Conservation (phyloP, 352 stramenopile genomes). For the Globisporangium orthogonon region DNA sequence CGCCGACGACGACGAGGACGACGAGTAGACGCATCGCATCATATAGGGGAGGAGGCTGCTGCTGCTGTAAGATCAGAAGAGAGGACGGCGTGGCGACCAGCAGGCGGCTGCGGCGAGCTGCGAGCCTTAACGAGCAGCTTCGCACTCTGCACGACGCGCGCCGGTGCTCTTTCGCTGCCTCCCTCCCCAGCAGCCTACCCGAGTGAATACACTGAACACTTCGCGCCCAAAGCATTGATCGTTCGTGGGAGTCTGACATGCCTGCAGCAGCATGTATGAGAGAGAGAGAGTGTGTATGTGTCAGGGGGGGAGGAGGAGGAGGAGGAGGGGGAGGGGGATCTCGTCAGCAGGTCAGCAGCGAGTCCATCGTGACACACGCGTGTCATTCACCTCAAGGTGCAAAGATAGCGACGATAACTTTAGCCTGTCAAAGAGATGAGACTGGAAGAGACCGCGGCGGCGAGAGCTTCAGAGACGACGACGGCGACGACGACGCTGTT, state of each 20-base stretch:
- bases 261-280: too few relatives aligned
- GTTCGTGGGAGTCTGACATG: too few relatives aligned
- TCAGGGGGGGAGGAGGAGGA: too few relatives aligned
- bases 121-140: constrained; percentile 1
- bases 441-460: too few relatives aligned
- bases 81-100: neutral
- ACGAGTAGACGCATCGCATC: constrained; percentile 21
- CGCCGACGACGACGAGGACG: constrained; percentile 24
- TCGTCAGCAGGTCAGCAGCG: too few relatives aligned
- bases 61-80: neutral
- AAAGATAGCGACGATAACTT: too few relatives aligned
- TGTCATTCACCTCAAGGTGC: too few relatives aligned
- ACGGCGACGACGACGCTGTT: neutral
- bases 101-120: neutral
- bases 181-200: neutral
- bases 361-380: too few relatives aligned
- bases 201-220: neutral
- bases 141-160: neutral
- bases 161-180: neutral
- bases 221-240: neutral
- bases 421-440: too few relatives aligned
- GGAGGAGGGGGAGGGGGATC: too few relatives aligned
- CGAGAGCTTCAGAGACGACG: neutral
- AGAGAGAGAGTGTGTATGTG: too few relatives aligned
- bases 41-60: neutral